phyloP scores from a whole-genome alignment of 106 monocot species.

The Apostasia ramifera region DNA sequence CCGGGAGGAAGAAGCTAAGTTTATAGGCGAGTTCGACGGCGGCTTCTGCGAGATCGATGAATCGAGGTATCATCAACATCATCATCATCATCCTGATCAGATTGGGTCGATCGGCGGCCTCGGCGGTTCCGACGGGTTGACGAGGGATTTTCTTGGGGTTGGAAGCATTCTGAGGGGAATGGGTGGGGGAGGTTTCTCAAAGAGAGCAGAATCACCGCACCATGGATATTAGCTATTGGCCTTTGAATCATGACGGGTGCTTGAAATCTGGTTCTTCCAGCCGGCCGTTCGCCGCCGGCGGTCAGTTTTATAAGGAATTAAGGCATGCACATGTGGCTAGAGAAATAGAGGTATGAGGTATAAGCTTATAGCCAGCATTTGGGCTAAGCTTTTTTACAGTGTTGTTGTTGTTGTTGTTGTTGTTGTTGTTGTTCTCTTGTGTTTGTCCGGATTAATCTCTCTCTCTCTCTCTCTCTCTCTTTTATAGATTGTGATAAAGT shows the following conservation, averaged over 20 bases:
- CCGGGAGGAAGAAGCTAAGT: not conserved
- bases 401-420: no score
- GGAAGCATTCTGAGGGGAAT: conserved; percentile 23
- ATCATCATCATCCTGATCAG: no score
- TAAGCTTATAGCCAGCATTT: no score
- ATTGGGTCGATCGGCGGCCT: not conserved
- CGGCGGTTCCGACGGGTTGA: conserved; percentile 34
- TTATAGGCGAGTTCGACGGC: conserved; percentile 14
- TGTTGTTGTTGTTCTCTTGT: no score
- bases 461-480: no score
- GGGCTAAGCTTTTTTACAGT: no score
- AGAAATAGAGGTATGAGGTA: no score
- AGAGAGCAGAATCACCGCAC: conserved; percentile 13
- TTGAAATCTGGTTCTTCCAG: not conserved
- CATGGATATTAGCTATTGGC: no score
- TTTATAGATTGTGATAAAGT: no score
- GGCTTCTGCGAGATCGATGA: conserved; percentile 9
- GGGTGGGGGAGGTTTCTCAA: not conserved
- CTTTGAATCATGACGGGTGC: not conserved
- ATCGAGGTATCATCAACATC: conserved; percentile 12
- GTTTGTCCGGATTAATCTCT: no score
- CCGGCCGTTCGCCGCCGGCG: not conserved
- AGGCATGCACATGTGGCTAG: no score
- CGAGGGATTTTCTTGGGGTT: conserved; percentile 64
- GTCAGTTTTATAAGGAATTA: no score